Evolutionary conservation across 257 asterid genomes (phyloP), one percentile per base, ranked within the genome.

Genomic region (Sherardia arvensis): DNA sequence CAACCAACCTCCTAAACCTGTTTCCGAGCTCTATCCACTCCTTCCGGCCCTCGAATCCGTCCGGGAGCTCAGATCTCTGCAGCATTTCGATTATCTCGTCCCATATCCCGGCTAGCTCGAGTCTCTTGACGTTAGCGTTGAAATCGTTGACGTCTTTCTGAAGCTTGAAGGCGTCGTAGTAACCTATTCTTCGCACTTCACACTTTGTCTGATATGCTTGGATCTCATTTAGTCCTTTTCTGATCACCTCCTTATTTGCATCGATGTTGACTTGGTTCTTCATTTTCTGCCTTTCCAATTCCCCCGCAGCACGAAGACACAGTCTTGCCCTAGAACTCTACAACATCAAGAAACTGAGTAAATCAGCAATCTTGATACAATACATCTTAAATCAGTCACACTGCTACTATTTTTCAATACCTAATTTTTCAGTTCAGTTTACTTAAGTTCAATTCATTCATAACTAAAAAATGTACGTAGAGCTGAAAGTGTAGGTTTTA

Each of bases 301-400:
- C 91, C 20, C 96, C 95, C 1, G 94, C 94, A 4, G 98, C 96
- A 17, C 94, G 94, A 45, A 91, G 85, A 69, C 98, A 88, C 74
- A 91, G 29, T 49, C 95, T 71, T 28, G 94, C 94, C 73, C 79
- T 76, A 25, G 91, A 78, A 54, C 84, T 78, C 97, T 91, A 81
- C 62, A 49, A 79, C 69, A 76, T 22, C 33, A 27, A 61, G 3
- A 15, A 60, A 3, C 36, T 53, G 12, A 38, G 18, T n/a, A 36
- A 61, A n/a, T 69, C 62, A 61, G 67, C 12, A n/a, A n/a, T n/a
- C n/a, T n/a, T n/a, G n/a, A n/a, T n/a, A n/a, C n/a, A n/a, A n/a
- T n/a, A n/a, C n/a, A n/a, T n/a, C n/a, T n/a, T n/a, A n/a, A n/a
- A n/a, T n/a, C n/a, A n/a, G n/a, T n/a, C n/a, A n/a, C n/a, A n/a